Conservation (phyloP, 192 early-diverging fungal species). For the Rhizophagus clarus region DNA sequence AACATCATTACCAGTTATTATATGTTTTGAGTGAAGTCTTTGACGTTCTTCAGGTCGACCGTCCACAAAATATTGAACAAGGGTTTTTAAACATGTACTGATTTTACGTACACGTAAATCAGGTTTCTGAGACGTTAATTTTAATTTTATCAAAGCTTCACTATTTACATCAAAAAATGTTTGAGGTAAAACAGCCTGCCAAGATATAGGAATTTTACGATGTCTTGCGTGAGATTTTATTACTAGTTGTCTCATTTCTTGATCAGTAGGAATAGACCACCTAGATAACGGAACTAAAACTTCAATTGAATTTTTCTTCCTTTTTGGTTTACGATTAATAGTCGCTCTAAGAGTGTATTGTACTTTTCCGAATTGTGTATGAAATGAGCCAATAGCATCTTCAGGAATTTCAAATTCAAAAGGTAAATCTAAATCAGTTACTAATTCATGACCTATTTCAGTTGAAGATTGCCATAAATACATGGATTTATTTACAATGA, state of each 20-base stretch:
- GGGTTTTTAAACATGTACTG: constrained; percentile 3
- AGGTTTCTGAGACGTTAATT: constrained; percentile 10
- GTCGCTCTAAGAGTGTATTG: constrained; percentile 6
- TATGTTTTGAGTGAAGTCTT: constrained; percentile 11
- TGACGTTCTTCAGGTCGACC: background rate
- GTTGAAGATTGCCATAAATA: constrained; percentile 21
- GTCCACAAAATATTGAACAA: constrained; percentile 1
- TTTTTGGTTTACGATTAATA: constrained; percentile 13
- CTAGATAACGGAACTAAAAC: constrained; percentile 17
- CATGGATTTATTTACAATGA: constrained; percentile 14
- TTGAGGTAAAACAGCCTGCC: constrained; percentile 18
- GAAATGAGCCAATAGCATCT: constrained; percentile 16
- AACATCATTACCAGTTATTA: constrained; percentile 4
- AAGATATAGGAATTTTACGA: constrained; percentile 23
- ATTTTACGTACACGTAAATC: constrained; percentile 10
- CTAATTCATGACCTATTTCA: constrained; percentile 24
- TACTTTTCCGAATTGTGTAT: constrained; percentile 10
- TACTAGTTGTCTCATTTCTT: constrained; percentile 18
- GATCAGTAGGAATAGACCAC: background rate
- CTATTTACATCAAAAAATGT: constrained; percentile 24
- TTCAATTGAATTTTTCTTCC: background rate
- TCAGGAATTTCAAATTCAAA: constrained; percentile 26
- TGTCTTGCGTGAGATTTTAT: constrained; percentile 1
- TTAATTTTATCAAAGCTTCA: constrained; percentile 6
- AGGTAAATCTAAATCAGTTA: constrained; percentile 32